A percentile compares a stretch with the other conserved stretches of the same genome.
Conservation (phyloP, 495 filamentous ascomycete species). For the Neurospora intermedia region DNA sequence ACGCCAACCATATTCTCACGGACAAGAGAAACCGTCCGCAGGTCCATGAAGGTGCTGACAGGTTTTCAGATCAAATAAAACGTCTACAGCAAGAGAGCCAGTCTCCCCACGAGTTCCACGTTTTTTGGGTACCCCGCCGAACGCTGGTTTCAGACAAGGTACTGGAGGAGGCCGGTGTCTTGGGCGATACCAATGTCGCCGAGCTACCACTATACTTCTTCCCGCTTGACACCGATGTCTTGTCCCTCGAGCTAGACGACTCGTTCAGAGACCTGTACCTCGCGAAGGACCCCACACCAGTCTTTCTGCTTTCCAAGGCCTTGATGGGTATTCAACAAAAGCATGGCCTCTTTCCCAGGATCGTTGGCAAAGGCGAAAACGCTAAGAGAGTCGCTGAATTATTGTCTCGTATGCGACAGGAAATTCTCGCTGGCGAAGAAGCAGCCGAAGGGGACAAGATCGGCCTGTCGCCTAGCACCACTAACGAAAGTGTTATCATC, state of each 20-base stretch:
- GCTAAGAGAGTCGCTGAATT: conserved; percentile 81
- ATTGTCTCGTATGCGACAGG: conserved; percentile 85
- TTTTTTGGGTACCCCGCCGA: conserved; percentile 87
- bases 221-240: conserved; percentile 78
- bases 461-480: conserved; percentile 74
- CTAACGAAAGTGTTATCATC: conserved; percentile 82
- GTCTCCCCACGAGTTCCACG: conserved; percentile 85
- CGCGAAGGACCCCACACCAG: conserved; percentile 80
- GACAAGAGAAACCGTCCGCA: background rate
- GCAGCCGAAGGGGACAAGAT: conserved; percentile 47
- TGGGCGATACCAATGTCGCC: conserved; percentile 81
- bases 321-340: conserved; percentile 89
- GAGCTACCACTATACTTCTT: conserved; percentile 85
- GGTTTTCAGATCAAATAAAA: conserved; percentile 71
- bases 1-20: conserved; percentile 8
- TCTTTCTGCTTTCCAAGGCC: conserved; percentile 81
- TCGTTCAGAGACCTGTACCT: conserved; percentile 82
- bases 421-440: conserved; percentile 73
- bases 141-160: conserved; percentile 87
- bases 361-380: conserved; percentile 93
- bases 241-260: conserved; percentile 83
- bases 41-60: conserved; percentile 21
- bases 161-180: conserved; percentile 83
- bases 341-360: conserved; percentile 88
- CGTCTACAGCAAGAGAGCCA: conserved; percentile 73